Conservation (phyloP, 495 filamentous ascomycete genomes). For the Neurospora intermedia region DNA sequence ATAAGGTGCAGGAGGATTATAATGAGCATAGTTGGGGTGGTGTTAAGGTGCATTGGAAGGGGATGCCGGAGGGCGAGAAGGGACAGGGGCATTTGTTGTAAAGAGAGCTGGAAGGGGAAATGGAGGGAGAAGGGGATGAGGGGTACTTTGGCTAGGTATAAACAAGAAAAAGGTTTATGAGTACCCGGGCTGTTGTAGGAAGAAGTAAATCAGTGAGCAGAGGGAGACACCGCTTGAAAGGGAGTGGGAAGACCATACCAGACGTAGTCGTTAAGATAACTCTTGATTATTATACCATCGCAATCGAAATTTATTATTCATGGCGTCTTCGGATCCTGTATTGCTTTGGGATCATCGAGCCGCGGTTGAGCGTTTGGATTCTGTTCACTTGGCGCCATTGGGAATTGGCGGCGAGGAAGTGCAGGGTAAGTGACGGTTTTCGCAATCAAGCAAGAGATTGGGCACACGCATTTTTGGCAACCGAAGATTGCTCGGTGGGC, state of each 20-base stretch:
- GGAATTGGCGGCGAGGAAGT: not conserved
- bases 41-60: conserved; percentile 65
- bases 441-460: not conserved
- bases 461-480: not conserved
- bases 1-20: conserved; percentile 76
- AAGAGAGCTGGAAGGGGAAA: not conserved
- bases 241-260: not conserved
- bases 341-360: not conserved
- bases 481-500: too few relatives aligned
- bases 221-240: not conserved
- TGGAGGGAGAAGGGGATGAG: not conserved
- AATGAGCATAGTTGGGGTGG: conserved; percentile 78
- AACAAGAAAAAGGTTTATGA: not conserved
- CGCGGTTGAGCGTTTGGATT: not conserved
- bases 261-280: not conserved
- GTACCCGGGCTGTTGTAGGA: not conserved
- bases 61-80: conserved; percentile 7
- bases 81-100: not conserved
- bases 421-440: not conserved
- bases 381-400: not conserved
- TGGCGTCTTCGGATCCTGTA: not conserved
- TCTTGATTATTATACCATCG: not conserved
- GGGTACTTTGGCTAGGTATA: not conserved
- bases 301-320: not conserved
- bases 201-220: not conserved